phyloP scores from a whole-genome alignment of 176 grass and related monocot species.

The Musa schizocarpa region DNA sequence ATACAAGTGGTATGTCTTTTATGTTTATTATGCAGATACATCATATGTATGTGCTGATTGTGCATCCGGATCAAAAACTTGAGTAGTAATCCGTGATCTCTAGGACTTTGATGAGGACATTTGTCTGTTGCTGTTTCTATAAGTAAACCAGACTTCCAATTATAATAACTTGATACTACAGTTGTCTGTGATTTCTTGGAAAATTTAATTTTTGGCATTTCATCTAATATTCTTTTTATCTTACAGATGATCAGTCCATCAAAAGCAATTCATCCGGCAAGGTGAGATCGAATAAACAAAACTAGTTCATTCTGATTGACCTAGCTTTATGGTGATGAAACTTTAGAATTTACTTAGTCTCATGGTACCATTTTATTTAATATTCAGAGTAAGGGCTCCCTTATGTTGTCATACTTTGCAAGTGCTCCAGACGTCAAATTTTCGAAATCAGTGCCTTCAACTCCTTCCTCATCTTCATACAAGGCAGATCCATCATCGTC shows the following conservation, averaged over 20 bases:
- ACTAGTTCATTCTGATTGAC: not conserved
- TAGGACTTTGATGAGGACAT: too few species aligned
- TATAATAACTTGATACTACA: not conserved
- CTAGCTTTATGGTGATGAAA: not conserved
- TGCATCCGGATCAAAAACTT: not conserved
- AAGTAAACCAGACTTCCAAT: too few species aligned
- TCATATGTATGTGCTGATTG: not conserved
- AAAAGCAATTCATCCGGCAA: not conserved
- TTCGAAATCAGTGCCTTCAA: slow-evolving; percentile 31
- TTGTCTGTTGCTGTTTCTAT: too few species aligned
- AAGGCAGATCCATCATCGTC: slow-evolving; percentile 16
- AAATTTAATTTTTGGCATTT: not conserved
- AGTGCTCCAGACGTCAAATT: not conserved
- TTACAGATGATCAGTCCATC: not conserved
- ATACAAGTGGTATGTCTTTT: not conserved
- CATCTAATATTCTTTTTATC: not conserved
- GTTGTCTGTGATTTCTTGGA: not conserved
- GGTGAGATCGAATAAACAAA: not conserved
- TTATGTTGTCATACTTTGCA: not conserved
- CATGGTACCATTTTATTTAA: not conserved
- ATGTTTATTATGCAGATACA: not conserved
- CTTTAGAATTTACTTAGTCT: not conserved
- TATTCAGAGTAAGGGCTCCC: not conserved
- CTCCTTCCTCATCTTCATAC: slow-evolving; percentile 10
- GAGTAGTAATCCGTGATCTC: not conserved